A percentile compares a stretch with the other conserved stretches of the same genome.
phyloP scores from a whole-genome alignment of 345 rosid species.

The Raphanus raphanistrum region DNA sequence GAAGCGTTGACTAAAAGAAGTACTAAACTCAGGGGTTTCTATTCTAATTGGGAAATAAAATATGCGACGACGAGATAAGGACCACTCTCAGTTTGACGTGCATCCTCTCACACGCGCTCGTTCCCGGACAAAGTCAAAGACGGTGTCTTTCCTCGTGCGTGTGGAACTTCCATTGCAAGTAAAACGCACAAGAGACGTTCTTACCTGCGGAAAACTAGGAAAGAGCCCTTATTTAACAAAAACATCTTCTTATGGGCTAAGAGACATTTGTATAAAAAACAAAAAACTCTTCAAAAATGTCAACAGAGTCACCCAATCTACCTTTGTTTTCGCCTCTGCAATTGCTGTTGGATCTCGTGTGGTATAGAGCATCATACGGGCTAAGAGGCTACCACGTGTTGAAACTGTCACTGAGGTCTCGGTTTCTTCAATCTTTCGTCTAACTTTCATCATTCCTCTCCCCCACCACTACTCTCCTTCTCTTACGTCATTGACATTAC shows the following conservation, averaged over 20 bases:
- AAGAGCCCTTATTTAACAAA: neutral
- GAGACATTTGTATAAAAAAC: neutral
- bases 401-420: neutral
- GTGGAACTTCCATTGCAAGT: neutral
- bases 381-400: constrained; percentile 27
- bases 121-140: neutral
- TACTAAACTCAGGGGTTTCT: constrained; percentile 30
- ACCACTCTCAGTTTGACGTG: constrained; percentile 3
- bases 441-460: constrained; percentile 16
- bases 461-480: constrained; percentile 25
- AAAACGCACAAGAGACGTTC: neutral
- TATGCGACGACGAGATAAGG: neutral
- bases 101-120: constrained; percentile 6
- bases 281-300: constrained; percentile 9
- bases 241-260: neutral
- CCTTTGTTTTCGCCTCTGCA: constrained; percentile 2
- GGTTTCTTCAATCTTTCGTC: constrained; percentile 21
- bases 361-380: neutral
- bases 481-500: constrained; percentile 18
- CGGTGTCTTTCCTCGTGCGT: neutral
- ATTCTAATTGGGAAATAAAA: constrained; percentile 8
- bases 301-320: constrained; percentile 23
- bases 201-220: constrained; percentile 26
- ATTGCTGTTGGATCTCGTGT: constrained; percentile 34
- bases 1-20: constrained; percentile 34